Percentiles rank a stretch among this genome's conserved stretches.
These are phyloP conservation scores for Alloascoidea hylecoeti DNA, from an alignment of 805 yeast genomes.

Conservation along the genomic window DNA sequence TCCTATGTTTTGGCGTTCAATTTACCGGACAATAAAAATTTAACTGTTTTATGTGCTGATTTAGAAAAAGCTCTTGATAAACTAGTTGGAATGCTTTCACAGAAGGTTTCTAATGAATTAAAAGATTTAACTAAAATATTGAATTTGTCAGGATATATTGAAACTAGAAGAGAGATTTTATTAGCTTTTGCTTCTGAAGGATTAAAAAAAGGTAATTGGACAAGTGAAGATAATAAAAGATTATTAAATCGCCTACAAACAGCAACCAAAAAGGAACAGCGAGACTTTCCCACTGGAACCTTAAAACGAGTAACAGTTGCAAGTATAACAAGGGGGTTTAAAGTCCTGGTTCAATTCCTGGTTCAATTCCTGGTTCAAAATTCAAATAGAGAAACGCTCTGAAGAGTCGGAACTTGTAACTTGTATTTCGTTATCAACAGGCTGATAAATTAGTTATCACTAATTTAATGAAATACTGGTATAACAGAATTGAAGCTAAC, in stretches of 20 bases:
- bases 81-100: constrained; percentile 45
- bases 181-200: constrained; percentile 30
- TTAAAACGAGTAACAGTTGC: too few relatives aligned
- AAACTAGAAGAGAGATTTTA: constrained; percentile 23
- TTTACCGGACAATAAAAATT: constrained; percentile 33
- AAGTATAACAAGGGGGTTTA: too few relatives aligned
- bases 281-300: too few relatives aligned
- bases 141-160: constrained; percentile 27
- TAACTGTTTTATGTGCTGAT: constrained; percentile 43
- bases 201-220: constrained; percentile 22
- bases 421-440: too few relatives aligned
- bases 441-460: too few relatives aligned
- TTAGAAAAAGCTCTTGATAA: constrained; percentile 56
- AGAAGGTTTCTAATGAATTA: constrained; percentile 18
- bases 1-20: constrained; percentile 73
- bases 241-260: neutral
- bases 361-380: too few relatives aligned
- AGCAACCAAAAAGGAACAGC: neutral
- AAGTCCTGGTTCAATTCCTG: too few relatives aligned
- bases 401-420: too few relatives aligned
- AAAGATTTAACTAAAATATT: constrained; percentile 22
- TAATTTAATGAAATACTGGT: too few relatives aligned
- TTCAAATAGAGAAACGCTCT: too few relatives aligned
- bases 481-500: too few relatives aligned
- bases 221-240: neutral